These are phyloP conservation scores for Inga leiocalycina DNA, from an alignment of 306 rosid species.

Conservation along the genomic window DNA sequence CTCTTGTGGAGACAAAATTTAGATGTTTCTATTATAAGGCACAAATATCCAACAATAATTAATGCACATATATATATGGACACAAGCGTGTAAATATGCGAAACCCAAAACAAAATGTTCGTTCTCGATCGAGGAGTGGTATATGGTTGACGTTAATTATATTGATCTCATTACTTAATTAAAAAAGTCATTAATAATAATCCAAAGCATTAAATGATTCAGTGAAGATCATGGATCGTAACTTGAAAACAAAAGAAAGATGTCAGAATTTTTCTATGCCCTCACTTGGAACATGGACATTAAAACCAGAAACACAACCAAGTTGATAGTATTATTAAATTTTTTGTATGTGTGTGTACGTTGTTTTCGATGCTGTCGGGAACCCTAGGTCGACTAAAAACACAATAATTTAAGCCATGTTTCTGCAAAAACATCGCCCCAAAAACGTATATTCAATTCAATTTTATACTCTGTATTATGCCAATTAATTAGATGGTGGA, in stretches of 20 bases:
- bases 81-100: conserved; percentile 19
- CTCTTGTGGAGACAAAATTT: conserved; percentile 34
- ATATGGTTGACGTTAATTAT: conserved; percentile 41
- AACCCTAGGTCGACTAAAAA: conserved; percentile 44
- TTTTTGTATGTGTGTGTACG: conserved; percentile 16
- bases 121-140: conserved; percentile 38
- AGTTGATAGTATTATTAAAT: conserved; percentile 8
- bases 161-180: neutral
- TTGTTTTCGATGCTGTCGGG: conserved; percentile 55
- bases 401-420: conserved; percentile 2
- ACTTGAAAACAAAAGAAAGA: conserved; percentile 14
- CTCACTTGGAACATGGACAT: neutral
- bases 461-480: neutral
- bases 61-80: neutral
- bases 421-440: neutral
- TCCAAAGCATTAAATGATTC: conserved; percentile 29
- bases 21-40: conserved; percentile 45
- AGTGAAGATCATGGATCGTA: conserved; percentile 12
- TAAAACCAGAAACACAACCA: neutral
- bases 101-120: conserved; percentile 36
- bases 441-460: neutral
- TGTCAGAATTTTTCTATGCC: conserved; percentile 39
- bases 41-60: conserved; percentile 27
- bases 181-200: neutral
- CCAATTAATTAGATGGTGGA: neutral